phyloP scores from a whole-genome alignment of 768 basidiomycete genomes.

The Panaeolus papilionaceus region DNA sequence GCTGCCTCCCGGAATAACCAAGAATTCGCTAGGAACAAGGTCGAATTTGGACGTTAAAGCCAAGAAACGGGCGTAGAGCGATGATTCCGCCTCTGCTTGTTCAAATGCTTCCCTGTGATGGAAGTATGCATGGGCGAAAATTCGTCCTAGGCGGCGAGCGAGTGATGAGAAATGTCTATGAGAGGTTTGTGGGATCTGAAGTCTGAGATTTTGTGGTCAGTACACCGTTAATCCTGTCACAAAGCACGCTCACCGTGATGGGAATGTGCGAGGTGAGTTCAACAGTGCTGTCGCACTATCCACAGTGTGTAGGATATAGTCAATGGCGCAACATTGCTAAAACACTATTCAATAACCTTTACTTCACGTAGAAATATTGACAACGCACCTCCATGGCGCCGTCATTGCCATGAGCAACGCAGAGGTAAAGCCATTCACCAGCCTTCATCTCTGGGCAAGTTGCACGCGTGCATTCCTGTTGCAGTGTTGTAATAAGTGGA shows the following conservation, averaged over 20 bases:
- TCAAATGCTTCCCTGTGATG: slow-evolving; percentile 93
- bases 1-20: slow-evolving; percentile 68
- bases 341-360: slow-evolving; percentile 10
- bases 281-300: slow-evolving; percentile 93
- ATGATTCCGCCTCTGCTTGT: slow-evolving; percentile 89
- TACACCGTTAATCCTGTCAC: background rate
- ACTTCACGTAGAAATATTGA: background rate
- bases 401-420: slow-evolving; percentile 92
- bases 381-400: slow-evolving; percentile 80
- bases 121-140: slow-evolving; percentile 97
- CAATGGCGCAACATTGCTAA: slow-evolving; percentile 95
- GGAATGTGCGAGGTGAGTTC: slow-evolving; percentile 91
- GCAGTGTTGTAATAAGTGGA: slow-evolving; percentile 83
- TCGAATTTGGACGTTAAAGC: slow-evolving; percentile 81
- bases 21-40: slow-evolving; percentile 82
- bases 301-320: slow-evolving; percentile 92
- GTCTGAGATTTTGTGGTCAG: slow-evolving; percentile 44
- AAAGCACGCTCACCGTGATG: slow-evolving; percentile 68
- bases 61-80: slow-evolving; percentile 89
- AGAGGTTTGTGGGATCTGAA: slow-evolving; percentile 82
- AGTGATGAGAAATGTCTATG: slow-evolving; percentile 90
- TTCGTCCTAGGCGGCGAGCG: slow-evolving; percentile 89
- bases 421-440: slow-evolving; percentile 97
- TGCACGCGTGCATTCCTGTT: slow-evolving; percentile 84
- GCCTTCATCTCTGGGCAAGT: slow-evolving; percentile 98